These are phyloP conservation scores for Colletotrichum sidae DNA, from an alignment of 2,329 filamentous ascomycete species.

Conservation along the genomic window DNA sequence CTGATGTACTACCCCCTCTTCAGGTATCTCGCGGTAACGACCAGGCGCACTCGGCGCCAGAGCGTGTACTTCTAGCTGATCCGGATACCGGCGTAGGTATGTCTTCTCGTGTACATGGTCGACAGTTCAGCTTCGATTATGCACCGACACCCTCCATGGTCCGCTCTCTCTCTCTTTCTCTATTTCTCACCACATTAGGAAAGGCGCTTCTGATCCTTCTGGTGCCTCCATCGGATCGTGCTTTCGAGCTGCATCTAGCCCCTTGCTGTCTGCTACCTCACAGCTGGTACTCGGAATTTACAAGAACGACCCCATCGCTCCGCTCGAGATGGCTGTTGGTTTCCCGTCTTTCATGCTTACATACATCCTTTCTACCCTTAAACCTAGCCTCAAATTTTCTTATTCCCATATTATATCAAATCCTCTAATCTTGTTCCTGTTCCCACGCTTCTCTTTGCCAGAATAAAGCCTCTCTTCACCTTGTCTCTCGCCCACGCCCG, in stretches of 20 bases:
- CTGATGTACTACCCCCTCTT: slow-evolving; percentile 12
- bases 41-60: neutral
- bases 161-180: neutral
- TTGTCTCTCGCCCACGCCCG: slow-evolving; percentile 34
- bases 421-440: slow-evolving; percentile 32
- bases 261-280: slow-evolving; percentile 9
- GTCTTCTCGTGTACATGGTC: too few relatives aligned
- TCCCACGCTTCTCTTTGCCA: slow-evolving; percentile 23
- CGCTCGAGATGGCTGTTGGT: too few relatives aligned
- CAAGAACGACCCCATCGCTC: neutral
- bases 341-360: too few relatives aligned
- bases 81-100: too few relatives aligned
- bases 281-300: neutral
- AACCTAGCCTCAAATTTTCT: neutral
- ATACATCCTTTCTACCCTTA: too few relatives aligned
- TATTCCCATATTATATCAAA: slow-evolving; percentile 21
- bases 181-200: neutral
- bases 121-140: neutral
- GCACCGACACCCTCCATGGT: neutral
- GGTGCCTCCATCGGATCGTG: slow-evolving; percentile 26
- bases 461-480: slow-evolving; percentile 26
- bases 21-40: neutral
- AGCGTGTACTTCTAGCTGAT: too few relatives aligned
- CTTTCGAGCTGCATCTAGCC: slow-evolving; percentile 9
- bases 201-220: slow-evolving; percentile 13